Evolutionary conservation across 768 basidiomycete species (phyloP).

Genomic region (Tylopilus subfusipes): DNA sequence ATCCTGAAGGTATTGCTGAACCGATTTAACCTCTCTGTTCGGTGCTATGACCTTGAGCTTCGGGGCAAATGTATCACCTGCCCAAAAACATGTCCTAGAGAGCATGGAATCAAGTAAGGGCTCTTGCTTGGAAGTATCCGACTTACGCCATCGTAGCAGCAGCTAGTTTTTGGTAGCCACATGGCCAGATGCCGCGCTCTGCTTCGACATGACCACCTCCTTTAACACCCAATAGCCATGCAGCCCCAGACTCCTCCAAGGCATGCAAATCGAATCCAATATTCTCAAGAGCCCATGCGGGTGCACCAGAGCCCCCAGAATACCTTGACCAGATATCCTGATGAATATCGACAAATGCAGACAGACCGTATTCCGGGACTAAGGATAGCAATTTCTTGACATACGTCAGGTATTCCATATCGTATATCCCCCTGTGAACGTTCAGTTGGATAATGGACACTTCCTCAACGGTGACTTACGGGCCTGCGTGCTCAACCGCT

Average conservation of each 20-base stretch:
- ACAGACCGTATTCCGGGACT: conserved; percentile 68
- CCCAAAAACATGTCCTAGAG: conserved; percentile 87
- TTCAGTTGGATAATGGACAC: background rate
- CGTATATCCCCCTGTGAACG: conserved; percentile 69
- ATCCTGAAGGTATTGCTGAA: conserved; percentile 82
- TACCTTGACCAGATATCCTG: conserved; percentile 98
- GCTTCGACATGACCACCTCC: conserved; percentile 72
- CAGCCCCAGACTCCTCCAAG: conserved; percentile 80
- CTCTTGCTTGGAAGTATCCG: background rate
- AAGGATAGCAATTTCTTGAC: conserved; percentile 64
- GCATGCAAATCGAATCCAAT: conserved; percentile 82
- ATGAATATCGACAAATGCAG: conserved; percentile 77
- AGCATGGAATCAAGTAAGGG: background rate
- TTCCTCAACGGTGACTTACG: conserved; percentile 49
- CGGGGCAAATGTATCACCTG: conserved; percentile 81
- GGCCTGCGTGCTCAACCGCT: conserved; percentile 89
- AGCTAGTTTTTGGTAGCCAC: conserved; percentile 91
- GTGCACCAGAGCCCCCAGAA: conserved; percentile 92
- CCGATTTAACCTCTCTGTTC: conserved; percentile 50
- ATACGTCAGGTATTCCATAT: conserved; percentile 78
- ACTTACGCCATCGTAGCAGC: conserved; percentile 89
- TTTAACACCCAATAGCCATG: conserved; percentile 79
- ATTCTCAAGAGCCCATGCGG: conserved; percentile 88
- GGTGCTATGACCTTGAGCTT: conserved; percentile 54
- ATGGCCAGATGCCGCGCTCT: conserved; percentile 88